phyloP scores from a whole-genome alignment of 306 rosid genomes.

The Luffa aegyptiaca region DNA sequence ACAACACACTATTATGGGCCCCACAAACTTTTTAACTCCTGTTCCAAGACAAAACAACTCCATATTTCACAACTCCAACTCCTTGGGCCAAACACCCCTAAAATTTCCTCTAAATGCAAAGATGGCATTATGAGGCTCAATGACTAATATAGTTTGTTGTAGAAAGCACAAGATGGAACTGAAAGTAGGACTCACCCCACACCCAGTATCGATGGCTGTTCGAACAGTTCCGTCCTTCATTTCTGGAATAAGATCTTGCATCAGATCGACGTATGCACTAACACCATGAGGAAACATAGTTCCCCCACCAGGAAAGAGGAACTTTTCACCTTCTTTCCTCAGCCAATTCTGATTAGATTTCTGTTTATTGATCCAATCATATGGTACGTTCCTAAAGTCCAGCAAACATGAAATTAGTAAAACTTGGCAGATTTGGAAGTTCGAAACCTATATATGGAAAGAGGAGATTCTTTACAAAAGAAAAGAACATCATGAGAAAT shows the following conservation, averaged over 20 bases:
- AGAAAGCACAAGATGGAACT: neutral
- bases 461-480: neutral
- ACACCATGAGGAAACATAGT: constrained; percentile 97
- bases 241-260: constrained; percentile 91
- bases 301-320: constrained; percentile 98
- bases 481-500: neutral
- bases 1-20: too few species aligned
- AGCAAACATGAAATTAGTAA: constrained; percentile 7
- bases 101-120: neutral
- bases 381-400: constrained; percentile 82
- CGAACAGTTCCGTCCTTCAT: constrained; percentile 86
- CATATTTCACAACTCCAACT: too few species aligned
- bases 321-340: constrained; percentile 91
- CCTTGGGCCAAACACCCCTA: too few species aligned
- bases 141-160: neutral
- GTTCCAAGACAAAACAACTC: too few species aligned
- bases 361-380: constrained; percentile 91
- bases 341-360: constrained; percentile 97
- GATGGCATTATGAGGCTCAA: neutral
- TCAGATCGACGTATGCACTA: constrained; percentile 74
- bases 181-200: constrained; percentile 72
- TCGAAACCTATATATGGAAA: neutral
- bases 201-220: constrained; percentile 96
- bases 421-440: neutral
- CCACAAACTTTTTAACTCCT: too few species aligned